Base-by-base conservation (phyloP, 2,329 filamentous ascomycete species). In the Dactylonectria estremocensis region DNA sequence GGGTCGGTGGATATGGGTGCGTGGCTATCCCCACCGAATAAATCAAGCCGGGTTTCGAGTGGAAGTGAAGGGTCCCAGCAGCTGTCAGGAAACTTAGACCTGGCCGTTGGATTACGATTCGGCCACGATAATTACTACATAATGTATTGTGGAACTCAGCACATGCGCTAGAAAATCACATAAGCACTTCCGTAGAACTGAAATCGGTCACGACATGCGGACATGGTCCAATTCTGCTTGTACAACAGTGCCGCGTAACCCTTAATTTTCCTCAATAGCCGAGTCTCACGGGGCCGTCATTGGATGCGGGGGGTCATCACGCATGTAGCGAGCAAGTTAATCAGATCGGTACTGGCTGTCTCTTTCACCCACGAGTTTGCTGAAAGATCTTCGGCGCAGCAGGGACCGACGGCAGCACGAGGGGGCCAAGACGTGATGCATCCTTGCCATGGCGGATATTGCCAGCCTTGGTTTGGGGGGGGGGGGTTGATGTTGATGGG, bases 231-330 rank as follows among this genome's bases (percentile, higher is more conserved):
- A 35, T 52, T 40, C 33, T 28, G 33, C 40, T n/a, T 28, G 16
- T 28, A n/a, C 40, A 43, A 43, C 55, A 22, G n/a, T 22, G 22
- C 22, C 52, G 48, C 57, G 37, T 49, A 14, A 5, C 20, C 57
- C 57, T 52, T 53, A 61, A 61, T 61, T 24, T 61, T 52, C 31
- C 46, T 7, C 33, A 43, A 13, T 11, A 20, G 31, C 55, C 24
- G 43, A 43, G n/a, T 22, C 55, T 57, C 24, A 28, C 18, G 33
- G 13, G 11, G 46, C 57, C 16, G 50, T 37, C 28, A 35, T n/a
- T 11, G 14, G 11, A 10, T 13, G 31, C 18, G 50, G 50, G 20
- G 50, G 24, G 31, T n/a, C 3, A n/a, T 28, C 49, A 49, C 24
- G 46, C 46, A 28, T 28, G 16, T 8, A 16, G 11, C 24, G 11